These are phyloP conservation scores for Bertia moriformis DNA, from an alignment of 2,329 filamentous ascomycete genomes.

Conservation along the genomic window DNA sequence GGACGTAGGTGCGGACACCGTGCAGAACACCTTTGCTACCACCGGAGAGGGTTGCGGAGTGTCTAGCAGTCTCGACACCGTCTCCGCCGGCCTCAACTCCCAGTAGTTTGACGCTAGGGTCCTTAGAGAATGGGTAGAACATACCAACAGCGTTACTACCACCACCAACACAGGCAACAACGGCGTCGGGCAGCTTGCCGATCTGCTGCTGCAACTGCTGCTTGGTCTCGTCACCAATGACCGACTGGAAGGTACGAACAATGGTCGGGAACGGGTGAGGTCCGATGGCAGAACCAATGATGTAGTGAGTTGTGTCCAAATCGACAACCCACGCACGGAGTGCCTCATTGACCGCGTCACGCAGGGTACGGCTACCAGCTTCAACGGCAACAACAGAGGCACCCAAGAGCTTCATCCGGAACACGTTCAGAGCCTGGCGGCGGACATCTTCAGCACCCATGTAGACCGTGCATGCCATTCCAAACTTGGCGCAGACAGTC, in stretches of 20 bases:
- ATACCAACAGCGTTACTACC: slow-evolving; percentile 92
- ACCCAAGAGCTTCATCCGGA: slow-evolving; percentile 92
- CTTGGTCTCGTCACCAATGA: slow-evolving; percentile 92
- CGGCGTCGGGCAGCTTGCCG: slow-evolving; percentile 83
- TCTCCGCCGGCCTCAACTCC: slow-evolving; percentile 94
- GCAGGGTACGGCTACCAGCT: slow-evolving; percentile 69
- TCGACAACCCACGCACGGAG: slow-evolving; percentile 86
- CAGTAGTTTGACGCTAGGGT: slow-evolving; percentile 70
- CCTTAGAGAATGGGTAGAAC: slow-evolving; percentile 91
- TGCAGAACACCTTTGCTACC: slow-evolving; percentile 88
- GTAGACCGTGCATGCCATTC: slow-evolving; percentile 93
- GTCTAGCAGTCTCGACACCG: slow-evolving; percentile 69
- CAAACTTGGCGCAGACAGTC: slow-evolving; percentile 94
- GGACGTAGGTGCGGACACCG: slow-evolving; percentile 86
- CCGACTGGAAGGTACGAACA: slow-evolving; percentile 90
- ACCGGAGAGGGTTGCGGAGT: slow-evolving; percentile 79
- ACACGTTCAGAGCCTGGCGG: slow-evolving; percentile 91
- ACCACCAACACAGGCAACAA: slow-evolving; percentile 91
- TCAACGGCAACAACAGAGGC: slow-evolving; percentile 87
- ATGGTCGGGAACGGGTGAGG: slow-evolving; percentile 97
- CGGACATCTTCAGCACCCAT: slow-evolving; percentile 98
- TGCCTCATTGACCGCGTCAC: slow-evolving; percentile 88
- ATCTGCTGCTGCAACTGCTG: slow-evolving; percentile 72
- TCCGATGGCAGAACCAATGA: slow-evolving; percentile 92
- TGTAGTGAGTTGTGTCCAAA: slow-evolving; percentile 90